Conservation (phyloP, 345 rosid genomes). For the Acer saccharum region DNA sequence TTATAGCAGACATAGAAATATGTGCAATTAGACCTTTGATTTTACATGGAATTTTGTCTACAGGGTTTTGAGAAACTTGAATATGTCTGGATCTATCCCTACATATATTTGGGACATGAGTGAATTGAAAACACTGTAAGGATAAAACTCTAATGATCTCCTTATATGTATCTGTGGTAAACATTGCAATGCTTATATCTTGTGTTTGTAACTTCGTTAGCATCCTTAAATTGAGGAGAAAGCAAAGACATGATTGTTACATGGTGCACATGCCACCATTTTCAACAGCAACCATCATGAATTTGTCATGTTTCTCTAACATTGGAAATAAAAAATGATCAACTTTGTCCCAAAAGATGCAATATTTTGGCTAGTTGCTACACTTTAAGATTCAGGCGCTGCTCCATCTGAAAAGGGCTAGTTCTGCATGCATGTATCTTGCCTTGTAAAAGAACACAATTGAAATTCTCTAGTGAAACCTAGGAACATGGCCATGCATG, state of each 20-base stretch:
- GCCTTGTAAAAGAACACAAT: neutral
- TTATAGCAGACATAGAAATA: neutral
- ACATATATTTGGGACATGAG: neutral
- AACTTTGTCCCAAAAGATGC: too few relatives aligned
- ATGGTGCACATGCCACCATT: neutral
- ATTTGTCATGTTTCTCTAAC: neutral
- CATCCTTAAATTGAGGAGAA: too few relatives aligned
- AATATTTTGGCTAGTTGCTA: too few relatives aligned
- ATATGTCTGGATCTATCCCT: constrained; percentile 31
- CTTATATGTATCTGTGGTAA: neutral
- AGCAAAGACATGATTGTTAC: neutral
- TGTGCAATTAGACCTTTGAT: neutral
- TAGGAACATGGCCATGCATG: neutral
- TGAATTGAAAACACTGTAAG: neutral
- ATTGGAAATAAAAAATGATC: too few relatives aligned
- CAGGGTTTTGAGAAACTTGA: constrained; percentile 49
- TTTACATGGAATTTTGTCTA: neutral
- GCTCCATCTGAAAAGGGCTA: too few relatives aligned
- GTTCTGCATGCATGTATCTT: too few relatives aligned
- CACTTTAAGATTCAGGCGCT: too few relatives aligned
- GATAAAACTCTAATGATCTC: neutral
- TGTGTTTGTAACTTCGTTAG: neutral
- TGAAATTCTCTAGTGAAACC: neutral
- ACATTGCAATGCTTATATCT: too few relatives aligned
- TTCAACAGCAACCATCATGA: neutral